Evolutionary conservation across 116 monocot genomes (phyloP).

Genomic region (Iris pallida): DNA sequence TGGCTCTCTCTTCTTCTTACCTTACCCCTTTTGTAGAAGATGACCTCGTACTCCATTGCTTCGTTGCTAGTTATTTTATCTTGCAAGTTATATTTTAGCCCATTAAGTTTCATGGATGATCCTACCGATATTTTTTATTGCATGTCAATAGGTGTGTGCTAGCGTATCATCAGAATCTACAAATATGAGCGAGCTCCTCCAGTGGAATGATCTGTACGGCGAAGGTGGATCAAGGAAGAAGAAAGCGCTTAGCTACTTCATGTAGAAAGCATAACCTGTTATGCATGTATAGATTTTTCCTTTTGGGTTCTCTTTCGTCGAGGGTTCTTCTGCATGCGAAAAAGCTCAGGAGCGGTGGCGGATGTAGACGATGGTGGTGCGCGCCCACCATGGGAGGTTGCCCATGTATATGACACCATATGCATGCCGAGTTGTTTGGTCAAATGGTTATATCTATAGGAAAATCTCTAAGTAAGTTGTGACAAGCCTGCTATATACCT

Average conservation of each 20-base stretch:
- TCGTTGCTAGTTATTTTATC: too few species aligned
- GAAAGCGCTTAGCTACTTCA: slow-evolving; percentile 43
- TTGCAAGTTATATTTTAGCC: too few species aligned
- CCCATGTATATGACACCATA: background rate
- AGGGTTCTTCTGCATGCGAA: background rate
- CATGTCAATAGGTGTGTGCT: slow-evolving; percentile 27
- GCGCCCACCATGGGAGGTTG: background rate
- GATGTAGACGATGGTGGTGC: slow-evolving; percentile 3
- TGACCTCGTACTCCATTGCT: too few species aligned
- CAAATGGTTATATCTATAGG: background rate
- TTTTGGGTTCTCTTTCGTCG: background rate
- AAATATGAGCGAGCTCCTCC: slow-evolving; percentile 38
- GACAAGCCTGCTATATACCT: background rate
- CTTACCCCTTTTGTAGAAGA: too few species aligned
- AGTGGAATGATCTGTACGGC: slow-evolving; percentile 42
- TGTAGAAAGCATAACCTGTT: slow-evolving; percentile 18
- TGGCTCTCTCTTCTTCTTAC: too few species aligned
- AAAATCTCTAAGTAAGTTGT: background rate
- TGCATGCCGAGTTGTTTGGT: background rate
- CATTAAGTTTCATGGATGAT: too few species aligned
- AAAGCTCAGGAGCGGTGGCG: background rate
- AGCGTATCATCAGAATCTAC: slow-evolving; percentile 44
- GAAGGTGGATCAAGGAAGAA: slow-evolving; percentile 56
- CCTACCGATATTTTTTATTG: background rate
- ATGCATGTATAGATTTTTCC: slow-evolving; percentile 3